These are phyloP conservation scores for Zychaea mexicana DNA, from an alignment of 371 early-diverging fungal genomes.

Conservation along the genomic window DNA sequence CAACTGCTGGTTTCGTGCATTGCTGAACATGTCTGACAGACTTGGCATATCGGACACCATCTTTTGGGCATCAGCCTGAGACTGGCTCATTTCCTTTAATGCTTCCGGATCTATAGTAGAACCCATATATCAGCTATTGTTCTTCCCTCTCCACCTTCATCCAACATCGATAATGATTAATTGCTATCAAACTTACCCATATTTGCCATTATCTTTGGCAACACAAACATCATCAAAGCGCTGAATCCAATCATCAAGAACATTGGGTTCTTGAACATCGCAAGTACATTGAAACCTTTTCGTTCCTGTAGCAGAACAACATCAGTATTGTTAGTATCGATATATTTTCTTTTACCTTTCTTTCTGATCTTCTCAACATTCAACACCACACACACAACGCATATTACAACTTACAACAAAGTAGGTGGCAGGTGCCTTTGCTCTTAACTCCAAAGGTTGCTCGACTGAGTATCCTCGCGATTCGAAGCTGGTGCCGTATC, in stretches of 20 bases:
- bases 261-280: constrained; percentile 55
- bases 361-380: too few relatives aligned
- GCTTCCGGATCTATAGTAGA: constrained; percentile 37
- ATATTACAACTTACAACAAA: constrained; percentile 36
- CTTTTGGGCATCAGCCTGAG: constrained; percentile 43
- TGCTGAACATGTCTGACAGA: constrained; percentile 36
- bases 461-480: constrained; percentile 30
- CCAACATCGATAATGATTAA: too few relatives aligned
- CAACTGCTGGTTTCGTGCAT: constrained; percentile 15
- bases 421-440: constrained; percentile 49
- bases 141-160: neutral
- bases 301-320: constrained; percentile 28
- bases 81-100: constrained; percentile 35
- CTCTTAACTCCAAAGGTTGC: constrained; percentile 44
- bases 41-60: constrained; percentile 44
- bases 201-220: constrained; percentile 52
- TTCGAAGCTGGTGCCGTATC: constrained; percentile 38
- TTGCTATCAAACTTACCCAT: constrained; percentile 49
- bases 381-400: neutral
- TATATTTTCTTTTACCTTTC: too few relatives aligned
- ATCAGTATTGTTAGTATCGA: neutral
- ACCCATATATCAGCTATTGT: neutral
- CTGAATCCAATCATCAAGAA: constrained; percentile 51
- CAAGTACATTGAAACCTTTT: constrained; percentile 45
- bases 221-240: constrained; percentile 44